Conservation (phyloP, 2,329 filamentous ascomycete genomes). For the Cytospora mali region DNA sequence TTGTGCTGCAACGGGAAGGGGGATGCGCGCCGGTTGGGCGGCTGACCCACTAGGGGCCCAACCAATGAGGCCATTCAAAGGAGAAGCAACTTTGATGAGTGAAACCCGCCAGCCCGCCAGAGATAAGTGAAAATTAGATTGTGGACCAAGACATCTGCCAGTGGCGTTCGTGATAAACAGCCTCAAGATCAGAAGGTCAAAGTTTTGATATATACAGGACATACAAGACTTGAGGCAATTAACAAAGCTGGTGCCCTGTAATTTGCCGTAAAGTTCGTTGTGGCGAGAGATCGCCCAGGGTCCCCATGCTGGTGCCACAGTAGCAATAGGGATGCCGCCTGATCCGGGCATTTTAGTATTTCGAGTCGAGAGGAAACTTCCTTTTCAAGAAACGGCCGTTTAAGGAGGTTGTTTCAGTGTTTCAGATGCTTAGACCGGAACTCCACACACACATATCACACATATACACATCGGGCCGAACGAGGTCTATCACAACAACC, state of each 20-base stretch:
- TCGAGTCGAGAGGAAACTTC: not conserved
- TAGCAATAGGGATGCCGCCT: not conserved
- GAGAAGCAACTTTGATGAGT: conserved; percentile 2
- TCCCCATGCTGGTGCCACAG: not conserved
- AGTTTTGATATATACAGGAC: not conserved
- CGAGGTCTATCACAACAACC: not conserved
- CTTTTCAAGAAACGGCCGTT: not conserved
- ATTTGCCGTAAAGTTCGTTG: not conserved
- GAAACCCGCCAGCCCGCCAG: conserved; percentile 10
- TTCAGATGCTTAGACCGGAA: not conserved
- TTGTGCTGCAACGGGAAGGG: conserved; percentile 3
- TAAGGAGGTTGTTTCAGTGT: not conserved
- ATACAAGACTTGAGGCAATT: not conserved
- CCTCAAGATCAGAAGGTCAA: not conserved
- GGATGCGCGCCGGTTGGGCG: conserved; percentile 5
- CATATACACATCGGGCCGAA: not conserved
- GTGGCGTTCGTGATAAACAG: not conserved
- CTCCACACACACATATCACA: no score
- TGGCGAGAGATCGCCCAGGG: not conserved
- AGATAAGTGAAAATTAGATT: conserved; percentile 6
- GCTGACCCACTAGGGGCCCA: conserved; percentile 12
- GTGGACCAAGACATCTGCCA: conserved; percentile 12
- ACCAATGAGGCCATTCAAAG: conserved; percentile 10
- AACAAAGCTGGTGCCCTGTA: not conserved
- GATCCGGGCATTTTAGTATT: not conserved